Conservation (phyloP, 2,329 filamentous ascomycete genomes). For the Penicillium griseofulvum region DNA sequence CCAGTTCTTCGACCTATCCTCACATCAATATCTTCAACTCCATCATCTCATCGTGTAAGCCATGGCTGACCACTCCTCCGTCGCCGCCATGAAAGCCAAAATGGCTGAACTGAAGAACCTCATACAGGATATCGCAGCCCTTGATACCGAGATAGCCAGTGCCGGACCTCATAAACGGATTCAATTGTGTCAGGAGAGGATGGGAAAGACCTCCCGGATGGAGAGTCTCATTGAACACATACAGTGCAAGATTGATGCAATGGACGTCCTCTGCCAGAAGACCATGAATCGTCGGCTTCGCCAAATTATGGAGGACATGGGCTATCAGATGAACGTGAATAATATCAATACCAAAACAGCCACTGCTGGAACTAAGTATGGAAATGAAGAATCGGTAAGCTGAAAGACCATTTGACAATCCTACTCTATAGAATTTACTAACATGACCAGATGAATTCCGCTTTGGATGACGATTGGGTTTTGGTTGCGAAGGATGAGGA, state of each 20-base stretch:
- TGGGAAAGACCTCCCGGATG: background rate
- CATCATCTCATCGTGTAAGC: background rate
- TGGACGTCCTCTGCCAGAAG: background rate
- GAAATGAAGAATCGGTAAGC: background rate
- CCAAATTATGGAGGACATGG: background rate
- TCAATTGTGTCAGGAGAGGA: background rate
- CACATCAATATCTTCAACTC: background rate
- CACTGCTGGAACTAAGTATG: too few species aligned
- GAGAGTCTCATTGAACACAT: background rate
- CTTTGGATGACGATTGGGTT: background rate
- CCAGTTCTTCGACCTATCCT: background rate
- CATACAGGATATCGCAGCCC: background rate
- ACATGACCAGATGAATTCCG: background rate
- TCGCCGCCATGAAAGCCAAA: background rate
- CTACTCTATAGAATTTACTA: background rate
- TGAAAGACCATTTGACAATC: background rate
- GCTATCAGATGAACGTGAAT: background rate
- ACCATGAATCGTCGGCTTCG: background rate
- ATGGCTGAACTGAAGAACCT: background rate
- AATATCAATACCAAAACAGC: background rate
- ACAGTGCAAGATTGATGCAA: background rate
- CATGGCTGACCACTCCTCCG: background rate
- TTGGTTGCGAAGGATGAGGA: background rate
- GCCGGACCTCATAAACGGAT: background rate
- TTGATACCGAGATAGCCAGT: background rate